Evolutionary conservation across 2,329 filamentous ascomycete species (phyloP).

Genomic region (Dendrostoma leiphaemia): DNA sequence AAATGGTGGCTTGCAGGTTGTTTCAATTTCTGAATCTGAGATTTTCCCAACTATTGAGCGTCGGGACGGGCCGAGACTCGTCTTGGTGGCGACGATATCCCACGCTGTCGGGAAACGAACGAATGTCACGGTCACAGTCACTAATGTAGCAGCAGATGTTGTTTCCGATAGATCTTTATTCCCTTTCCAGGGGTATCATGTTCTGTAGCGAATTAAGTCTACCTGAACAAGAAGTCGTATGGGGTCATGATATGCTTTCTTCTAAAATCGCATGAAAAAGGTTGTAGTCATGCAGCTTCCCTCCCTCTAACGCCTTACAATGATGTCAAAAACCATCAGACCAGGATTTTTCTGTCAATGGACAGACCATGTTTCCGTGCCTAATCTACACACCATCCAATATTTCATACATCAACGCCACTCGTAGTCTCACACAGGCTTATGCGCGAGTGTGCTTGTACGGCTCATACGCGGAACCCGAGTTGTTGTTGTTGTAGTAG

Average conservation of each 20-base stretch:
- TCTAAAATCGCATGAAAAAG: not conserved
- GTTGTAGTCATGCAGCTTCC: not conserved
- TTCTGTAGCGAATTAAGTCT: conserved; percentile 10
- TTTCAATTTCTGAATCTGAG: too few species aligned
- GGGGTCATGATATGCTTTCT: conserved; percentile 1
- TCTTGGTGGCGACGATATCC: not conserved
- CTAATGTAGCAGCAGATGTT: too few species aligned
- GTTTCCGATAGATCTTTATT: not conserved
- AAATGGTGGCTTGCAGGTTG: too few species aligned
- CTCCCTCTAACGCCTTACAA: conserved; percentile 15
- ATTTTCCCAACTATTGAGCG: not conserved
- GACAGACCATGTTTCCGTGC: not conserved
- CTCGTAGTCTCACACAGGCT: too few species aligned
- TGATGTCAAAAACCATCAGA: not conserved
- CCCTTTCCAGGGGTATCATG: conserved; percentile 14
- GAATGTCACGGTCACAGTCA: not conserved
- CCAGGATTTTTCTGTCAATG: not conserved
- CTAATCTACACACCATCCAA: not conserved
- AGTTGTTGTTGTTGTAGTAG: not conserved
- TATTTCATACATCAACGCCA: not conserved
- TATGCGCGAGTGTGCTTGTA: conserved; percentile 4
- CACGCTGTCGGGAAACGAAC: not conserved
- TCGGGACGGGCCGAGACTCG: not conserved
- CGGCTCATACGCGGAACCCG: conserved; percentile 2
- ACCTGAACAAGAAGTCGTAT: conserved; percentile 9